Evolutionary conservation across 805 yeast genomes (phyloP), one percentile per base, ranked within the genome.

Genomic region (Limtongia smithiae): DNA sequence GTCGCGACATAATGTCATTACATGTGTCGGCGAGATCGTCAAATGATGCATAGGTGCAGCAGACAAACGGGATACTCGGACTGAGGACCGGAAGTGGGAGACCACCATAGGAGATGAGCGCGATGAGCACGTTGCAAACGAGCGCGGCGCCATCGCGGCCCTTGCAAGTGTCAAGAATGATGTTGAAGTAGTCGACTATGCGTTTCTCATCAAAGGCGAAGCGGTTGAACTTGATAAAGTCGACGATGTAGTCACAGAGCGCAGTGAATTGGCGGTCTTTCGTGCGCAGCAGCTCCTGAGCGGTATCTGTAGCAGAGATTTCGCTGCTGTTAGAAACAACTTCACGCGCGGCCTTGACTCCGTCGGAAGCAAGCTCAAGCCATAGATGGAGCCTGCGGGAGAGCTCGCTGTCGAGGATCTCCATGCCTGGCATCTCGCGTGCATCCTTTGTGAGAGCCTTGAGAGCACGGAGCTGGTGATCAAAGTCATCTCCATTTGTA

Each of bases 381-480:
- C 78, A 71, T 25, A 53, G 51, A 9, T 62, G 50, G 20, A 74
- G 60, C 37, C 73, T 69, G 18, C 62, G 61, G 33, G 75, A 65
- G 17, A 75, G 50, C 17, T 73, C 72, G 37, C 65, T 67, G 22
- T 76, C 76, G 24, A 74, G 70, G 15, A 76, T 68, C 59, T 74
- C 72, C 47, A 76, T 68, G 47, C 78, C 82, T 50, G 74, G 74
- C 41, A 77, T 67, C 55, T 79, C 78, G 41, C 71, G 67, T 3
- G 85, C 85, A 50, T 75, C 69, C 33, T 72, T 69, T 4, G 86
- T 78, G 41, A 80, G 67, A 0, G 65, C 60, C 32, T 65, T 64
- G 32, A 83, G 59, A 3, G 80, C 79, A 7, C 60, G 55, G 25
- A 83, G 61, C 42, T 80, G 78, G 17, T 74, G 58, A 38, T 73